Base-by-base conservation (phyloP, 176 grass and related monocot genomes). In the Dendrocalamus sinicus region DNA sequence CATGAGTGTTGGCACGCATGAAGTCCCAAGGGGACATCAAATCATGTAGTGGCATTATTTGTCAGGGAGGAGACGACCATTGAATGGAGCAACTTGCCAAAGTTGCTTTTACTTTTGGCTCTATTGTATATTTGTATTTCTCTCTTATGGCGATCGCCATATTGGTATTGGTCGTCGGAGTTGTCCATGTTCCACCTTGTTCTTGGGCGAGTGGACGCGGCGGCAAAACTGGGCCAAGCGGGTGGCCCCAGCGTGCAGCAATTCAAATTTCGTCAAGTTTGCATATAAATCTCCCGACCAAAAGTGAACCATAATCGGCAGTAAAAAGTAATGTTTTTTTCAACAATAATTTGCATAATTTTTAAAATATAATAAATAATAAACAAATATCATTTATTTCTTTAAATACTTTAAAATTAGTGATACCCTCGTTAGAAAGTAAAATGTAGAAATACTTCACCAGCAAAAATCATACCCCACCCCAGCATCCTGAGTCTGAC, bases 241-340 rank as follows among this genome's bases (percentile, higher is more conserved):
- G 19, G 19, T 22, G 54, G 14, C 6, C 47, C 12, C 76, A 23
- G 8, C 43, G 8, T 59, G 58, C 5, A 52, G 73, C 10, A 10
- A 5, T 60, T 83, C 28, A 12, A 43, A 78, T 83, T 28, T 39
- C 54, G n/a, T 64, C 73, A 76, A 64, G 83, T 44, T 45, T 71
- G 43, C 44, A 12, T 9, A 51, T 32, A 32, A 79, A 86, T 57
- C 15, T 26, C 15, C 79, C 63, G 16, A 7, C 30, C 66, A 79
- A 52, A 19, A 19, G 24, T 76, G 58, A 67, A 3, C 30, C 81
- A 58, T 24, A 66, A 46, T 58, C 70, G 12, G 6, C 62, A 28
- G 52, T 5, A 5, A 39, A 37, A 39, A 39, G 37, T 39, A 39
- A 39, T 4, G 4, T 5, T 39, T 39, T 28, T 39, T 35, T 4